Evolutionary conservation across 768 basidiomycete genomes (phyloP).

Genomic region (Kwoniella heveanensis): DNA sequence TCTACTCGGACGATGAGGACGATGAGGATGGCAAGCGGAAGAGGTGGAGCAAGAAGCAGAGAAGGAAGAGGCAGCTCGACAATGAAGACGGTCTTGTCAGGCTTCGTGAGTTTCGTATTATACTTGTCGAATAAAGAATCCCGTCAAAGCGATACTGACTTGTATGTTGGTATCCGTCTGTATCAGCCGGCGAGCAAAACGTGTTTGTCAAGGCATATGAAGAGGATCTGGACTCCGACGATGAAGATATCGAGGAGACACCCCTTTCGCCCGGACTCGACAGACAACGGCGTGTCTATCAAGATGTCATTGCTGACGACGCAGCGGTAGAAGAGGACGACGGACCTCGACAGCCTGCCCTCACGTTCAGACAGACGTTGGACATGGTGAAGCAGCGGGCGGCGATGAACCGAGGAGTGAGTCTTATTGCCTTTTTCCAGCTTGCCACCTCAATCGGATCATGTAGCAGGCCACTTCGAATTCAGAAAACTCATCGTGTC

Average conservation of each 20-base stretch:
- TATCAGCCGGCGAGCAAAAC: slow-evolving; percentile 36
- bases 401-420: slow-evolving; percentile 26
- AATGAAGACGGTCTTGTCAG: slow-evolving; percentile 34
- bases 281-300: background rate
- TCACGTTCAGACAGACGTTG: slow-evolving; percentile 11
- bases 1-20: slow-evolving; percentile 34
- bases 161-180: background rate
- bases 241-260: slow-evolving; percentile 26
- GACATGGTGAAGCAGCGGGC: slow-evolving; percentile 23
- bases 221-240: slow-evolving; percentile 31
- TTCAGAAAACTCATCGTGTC: no score
- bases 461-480: no score
- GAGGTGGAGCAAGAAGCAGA: slow-evolving; percentile 23
- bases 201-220: slow-evolving; percentile 31
- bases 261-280: slow-evolving; percentile 1
- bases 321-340: background rate
- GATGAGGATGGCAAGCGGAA: slow-evolving; percentile 20
- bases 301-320: background rate
- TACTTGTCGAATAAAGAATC: no score
- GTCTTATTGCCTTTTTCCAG: background rate
- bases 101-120: slow-evolving; percentile 27
- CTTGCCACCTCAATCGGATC: no score
- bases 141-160: no score
- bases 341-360: background rate
- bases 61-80: slow-evolving; percentile 33